Conservation (phyloP, 2,329 filamentous ascomycete species). For the Trichophyton simii region DNA sequence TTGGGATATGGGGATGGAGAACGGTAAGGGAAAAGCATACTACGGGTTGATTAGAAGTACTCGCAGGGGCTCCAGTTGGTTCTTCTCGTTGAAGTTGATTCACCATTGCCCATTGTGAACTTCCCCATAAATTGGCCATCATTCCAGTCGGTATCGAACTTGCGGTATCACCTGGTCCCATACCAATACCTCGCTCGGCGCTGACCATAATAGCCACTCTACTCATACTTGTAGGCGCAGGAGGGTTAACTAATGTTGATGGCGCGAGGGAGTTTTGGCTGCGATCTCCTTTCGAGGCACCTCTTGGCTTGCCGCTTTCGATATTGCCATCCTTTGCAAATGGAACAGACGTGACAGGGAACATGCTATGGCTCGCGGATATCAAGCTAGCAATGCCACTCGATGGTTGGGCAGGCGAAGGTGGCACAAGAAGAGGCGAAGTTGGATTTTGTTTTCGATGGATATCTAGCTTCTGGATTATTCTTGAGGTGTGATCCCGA, state of each 20-base stretch:
- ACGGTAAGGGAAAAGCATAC: neutral
- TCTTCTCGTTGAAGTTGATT: slow-evolving; percentile 49
- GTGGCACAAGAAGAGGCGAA: slow-evolving; percentile 31
- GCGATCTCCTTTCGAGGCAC: slow-evolving; percentile 28
- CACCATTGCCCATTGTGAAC: slow-evolving; percentile 63
- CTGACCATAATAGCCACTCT: slow-evolving; percentile 71
- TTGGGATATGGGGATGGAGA: neutral
- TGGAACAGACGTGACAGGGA: slow-evolving; percentile 1
- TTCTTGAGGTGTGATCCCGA: slow-evolving; percentile 69
- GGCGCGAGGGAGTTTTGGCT: slow-evolving; percentile 60
- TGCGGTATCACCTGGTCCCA: slow-evolving; percentile 48
- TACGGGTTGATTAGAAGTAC: slow-evolving; percentile 15
- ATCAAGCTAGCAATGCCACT: slow-evolving; percentile 74
- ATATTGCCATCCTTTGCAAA: slow-evolving; percentile 11
- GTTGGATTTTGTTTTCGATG: slow-evolving; percentile 63
- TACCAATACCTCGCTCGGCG: slow-evolving; percentile 57
- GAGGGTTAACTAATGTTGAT: slow-evolving; percentile 67
- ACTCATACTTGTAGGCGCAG: slow-evolving; percentile 73
- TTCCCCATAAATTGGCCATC: slow-evolving; percentile 90
- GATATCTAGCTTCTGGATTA: slow-evolving; percentile 86
- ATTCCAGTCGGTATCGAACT: slow-evolving; percentile 70
- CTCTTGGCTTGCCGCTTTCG: slow-evolving; percentile 26
- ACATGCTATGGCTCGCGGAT: slow-evolving; percentile 58
- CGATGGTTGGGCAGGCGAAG: slow-evolving; percentile 34
- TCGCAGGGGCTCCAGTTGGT: slow-evolving; percentile 20